Percentiles rank a stretch among this genome's conserved stretches.
Conservation (phyloP, 495 filamentous ascomycete genomes). For the Chaetomium tenue region DNA sequence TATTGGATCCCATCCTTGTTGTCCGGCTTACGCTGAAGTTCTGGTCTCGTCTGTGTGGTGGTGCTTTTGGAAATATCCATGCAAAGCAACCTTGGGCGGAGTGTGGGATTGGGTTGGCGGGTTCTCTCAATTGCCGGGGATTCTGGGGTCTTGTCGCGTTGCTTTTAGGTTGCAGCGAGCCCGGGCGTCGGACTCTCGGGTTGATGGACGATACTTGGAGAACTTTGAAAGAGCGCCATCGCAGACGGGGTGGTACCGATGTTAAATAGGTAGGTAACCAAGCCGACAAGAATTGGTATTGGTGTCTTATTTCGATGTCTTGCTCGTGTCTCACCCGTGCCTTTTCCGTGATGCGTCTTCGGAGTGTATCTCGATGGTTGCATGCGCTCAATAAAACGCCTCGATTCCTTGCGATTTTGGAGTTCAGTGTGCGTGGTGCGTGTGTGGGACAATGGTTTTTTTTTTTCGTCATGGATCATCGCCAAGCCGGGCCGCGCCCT, state of each 20-base stretch:
- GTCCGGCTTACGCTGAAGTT: neutral
- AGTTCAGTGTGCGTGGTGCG: neutral
- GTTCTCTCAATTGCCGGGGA: neutral
- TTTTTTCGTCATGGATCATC: neutral
- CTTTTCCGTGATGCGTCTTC: too few relatives aligned
- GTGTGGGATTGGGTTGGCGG: neutral
- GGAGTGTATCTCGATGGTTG: too few relatives aligned
- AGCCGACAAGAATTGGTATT: too few relatives aligned
- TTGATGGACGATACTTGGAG: too few relatives aligned
- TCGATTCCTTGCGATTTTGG: neutral
- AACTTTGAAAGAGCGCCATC: too few relatives aligned
- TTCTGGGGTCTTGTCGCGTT: neutral
- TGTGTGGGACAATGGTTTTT: neutral
- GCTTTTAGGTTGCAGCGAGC: too few relatives aligned
- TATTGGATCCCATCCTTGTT: neutral
- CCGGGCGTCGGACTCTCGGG: too few relatives aligned
- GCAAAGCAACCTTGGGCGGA: neutral
- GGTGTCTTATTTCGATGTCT: too few relatives aligned
- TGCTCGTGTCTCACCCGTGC: too few relatives aligned
- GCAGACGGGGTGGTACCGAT: too few relatives aligned
- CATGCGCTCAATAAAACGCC: too few relatives aligned
- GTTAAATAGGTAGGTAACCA: too few relatives aligned
- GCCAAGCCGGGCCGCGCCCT: conserved; percentile 1
- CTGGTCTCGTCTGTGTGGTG: neutral
- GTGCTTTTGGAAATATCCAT: neutral